These are phyloP conservation scores for Phaffomyces antillensis DNA, from an alignment of 805 yeast species.

Conservation along the genomic window DNA sequence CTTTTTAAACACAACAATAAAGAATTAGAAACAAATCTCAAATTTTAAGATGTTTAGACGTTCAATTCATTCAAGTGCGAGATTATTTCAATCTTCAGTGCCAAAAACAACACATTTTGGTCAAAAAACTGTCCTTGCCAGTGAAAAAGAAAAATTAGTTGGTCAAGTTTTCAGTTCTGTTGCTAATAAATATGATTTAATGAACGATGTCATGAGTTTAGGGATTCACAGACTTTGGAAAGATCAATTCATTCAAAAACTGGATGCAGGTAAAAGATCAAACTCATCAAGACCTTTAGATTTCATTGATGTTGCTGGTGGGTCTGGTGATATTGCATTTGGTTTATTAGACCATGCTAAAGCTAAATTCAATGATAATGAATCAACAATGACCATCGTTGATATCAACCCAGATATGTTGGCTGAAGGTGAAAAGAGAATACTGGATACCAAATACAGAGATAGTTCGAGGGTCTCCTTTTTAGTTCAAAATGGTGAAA, in stretches of 20 bases:
- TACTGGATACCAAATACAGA: conserved; percentile 46
- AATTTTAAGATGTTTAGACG: conserved; percentile 3
- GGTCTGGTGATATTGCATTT: conserved; percentile 97
- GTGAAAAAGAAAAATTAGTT: conserved; percentile 76
- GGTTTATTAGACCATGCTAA: conserved; percentile 91
- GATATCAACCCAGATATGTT: conserved; percentile 97
- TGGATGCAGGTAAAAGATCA: conserved; percentile 92
- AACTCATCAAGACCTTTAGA: conserved; percentile 68
- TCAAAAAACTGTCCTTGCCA: conserved; percentile 68
- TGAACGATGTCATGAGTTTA: conserved; percentile 97
- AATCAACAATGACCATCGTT: conserved; percentile 79
- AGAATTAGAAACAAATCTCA: not conserved
- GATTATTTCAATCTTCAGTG: conserved; percentile 4
- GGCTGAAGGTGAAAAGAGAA: conserved; percentile 81
- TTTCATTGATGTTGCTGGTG: conserved; percentile 96
- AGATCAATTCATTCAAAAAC: conserved; percentile 73
- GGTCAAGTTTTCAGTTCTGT: conserved; percentile 90
- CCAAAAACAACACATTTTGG: conserved; percentile 87
- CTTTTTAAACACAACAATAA: not conserved
- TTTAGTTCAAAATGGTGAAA: conserved; percentile 89
- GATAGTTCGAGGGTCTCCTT: conserved; percentile 58
- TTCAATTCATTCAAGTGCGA: conserved; percentile 1
- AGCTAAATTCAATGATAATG: conserved; percentile 62
- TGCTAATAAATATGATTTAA: conserved; percentile 87
- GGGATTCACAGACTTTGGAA: conserved; percentile 97